Conservation (phyloP, 768 basidiomycete species). For the Lanmaoa pseudosensibilis region DNA sequence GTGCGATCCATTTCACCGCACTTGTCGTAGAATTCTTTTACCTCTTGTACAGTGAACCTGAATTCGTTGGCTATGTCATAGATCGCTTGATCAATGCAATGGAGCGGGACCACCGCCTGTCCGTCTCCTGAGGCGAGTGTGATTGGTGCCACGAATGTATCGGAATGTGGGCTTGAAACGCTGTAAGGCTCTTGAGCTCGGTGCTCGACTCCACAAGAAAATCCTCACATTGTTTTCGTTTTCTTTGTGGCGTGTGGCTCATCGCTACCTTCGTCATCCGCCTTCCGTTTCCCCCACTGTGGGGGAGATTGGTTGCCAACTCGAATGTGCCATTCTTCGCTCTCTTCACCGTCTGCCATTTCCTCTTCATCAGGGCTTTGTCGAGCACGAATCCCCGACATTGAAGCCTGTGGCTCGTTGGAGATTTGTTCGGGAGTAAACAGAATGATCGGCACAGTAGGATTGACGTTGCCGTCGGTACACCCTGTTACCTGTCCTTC, state of each 20-base stretch:
- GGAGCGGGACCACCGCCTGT: conserved; percentile 35
- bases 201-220: not conserved
- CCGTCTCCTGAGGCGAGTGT: conserved; percentile 2
- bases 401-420: conserved; percentile 30
- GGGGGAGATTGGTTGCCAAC: conserved; percentile 66
- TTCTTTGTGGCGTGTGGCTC: conserved; percentile 41
- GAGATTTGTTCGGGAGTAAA: conserved; percentile 25
- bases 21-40: conserved; percentile 74
- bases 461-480: conserved; percentile 7
- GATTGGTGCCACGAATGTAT: conserved; percentile 4
- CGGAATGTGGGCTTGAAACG: conserved; percentile 1
- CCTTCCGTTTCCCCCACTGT: conserved; percentile 64
- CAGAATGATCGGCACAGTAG: conserved; percentile 27
- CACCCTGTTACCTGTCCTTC: conserved; percentile 18
- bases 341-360: conserved; percentile 57
- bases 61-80: conserved; percentile 66
- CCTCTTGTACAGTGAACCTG: conserved; percentile 73
- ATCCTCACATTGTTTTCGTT: conserved; percentile 41
- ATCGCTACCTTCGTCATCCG: conserved; percentile 38
- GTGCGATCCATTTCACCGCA: conserved; percentile 72
- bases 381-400: conserved; percentile 26
- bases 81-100: conserved; percentile 67
- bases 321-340: conserved; percentile 65
- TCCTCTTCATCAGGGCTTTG: conserved; percentile 62
- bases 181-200: conserved; percentile 6